Percentiles rank a stretch among this genome's conserved stretches.
Evolutionary conservation across 2,329 filamentous ascomycete genomes (phyloP).

Genomic region (Fusarium sp.): DNA sequence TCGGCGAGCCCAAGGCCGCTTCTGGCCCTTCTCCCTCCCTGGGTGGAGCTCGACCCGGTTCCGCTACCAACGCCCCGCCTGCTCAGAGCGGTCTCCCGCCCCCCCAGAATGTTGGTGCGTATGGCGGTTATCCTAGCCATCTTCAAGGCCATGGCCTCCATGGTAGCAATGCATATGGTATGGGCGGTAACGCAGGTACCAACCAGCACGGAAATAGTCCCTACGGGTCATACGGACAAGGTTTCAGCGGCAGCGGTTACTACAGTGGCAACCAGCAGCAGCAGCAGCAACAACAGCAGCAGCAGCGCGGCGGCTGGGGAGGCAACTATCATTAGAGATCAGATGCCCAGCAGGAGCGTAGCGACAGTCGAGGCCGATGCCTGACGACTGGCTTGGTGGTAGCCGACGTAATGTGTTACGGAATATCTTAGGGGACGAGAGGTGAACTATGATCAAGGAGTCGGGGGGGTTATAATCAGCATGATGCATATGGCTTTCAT

Average conservation of each 20-base stretch:
- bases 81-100: slow-evolving; percentile 64
- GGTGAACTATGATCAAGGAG: slow-evolving; percentile 35
- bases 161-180: slow-evolving; percentile 64
- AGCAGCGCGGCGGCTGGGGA: slow-evolving; percentile 63
- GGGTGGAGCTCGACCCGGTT: slow-evolving; percentile 65
- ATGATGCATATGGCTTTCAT: slow-evolving; percentile 42
- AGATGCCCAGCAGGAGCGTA: background rate
- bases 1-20: slow-evolving; percentile 63
- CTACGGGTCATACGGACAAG: slow-evolving; percentile 63
- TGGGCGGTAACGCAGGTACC: slow-evolving; percentile 60
- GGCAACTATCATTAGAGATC: slow-evolving; percentile 64
- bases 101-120: slow-evolving; percentile 64
- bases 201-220: slow-evolving; percentile 63
- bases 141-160: slow-evolving; percentile 63
- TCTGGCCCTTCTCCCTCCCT: slow-evolving; percentile 67
- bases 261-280: slow-evolving; percentile 51
- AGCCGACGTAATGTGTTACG: background rate
- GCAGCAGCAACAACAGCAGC: slow-evolving; percentile 52
- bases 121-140: slow-evolving; percentile 65
- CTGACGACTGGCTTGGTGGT: slow-evolving; percentile 37
- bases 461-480: slow-evolving; percentile 44
- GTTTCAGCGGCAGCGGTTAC: slow-evolving; percentile 59
- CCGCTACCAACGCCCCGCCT: slow-evolving; percentile 62
- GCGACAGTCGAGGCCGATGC: background rate
- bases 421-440: slow-evolving; percentile 38